Conservation (phyloP, 352 stramenopile genomes). For the Phytopythium mirpurense region DNA sequence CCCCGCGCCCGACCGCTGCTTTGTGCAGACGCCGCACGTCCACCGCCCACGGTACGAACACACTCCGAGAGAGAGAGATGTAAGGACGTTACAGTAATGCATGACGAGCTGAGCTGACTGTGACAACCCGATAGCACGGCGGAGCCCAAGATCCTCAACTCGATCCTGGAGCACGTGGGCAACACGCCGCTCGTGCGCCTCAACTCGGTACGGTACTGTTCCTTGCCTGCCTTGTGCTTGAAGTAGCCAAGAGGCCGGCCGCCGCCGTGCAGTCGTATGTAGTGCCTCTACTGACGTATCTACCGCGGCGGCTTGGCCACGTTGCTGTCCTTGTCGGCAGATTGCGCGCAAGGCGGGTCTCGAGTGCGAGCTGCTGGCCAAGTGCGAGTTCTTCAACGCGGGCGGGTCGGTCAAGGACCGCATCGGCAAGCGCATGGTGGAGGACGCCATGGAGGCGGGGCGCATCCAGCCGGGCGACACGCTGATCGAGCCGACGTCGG, state of each 20-base stretch:
- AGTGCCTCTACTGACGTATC: too few relatives aligned
- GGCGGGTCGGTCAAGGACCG: conserved; percentile 91
- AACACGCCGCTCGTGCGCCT: conserved; percentile 94
- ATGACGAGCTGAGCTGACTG: too few relatives aligned
- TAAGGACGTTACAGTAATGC: too few relatives aligned
- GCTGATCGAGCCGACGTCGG: conserved; percentile 96
- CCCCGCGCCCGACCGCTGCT: conserved; percentile 49
- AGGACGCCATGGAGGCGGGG: conserved; percentile 88
- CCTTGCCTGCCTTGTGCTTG: too few relatives aligned
- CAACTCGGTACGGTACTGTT: conserved; percentile 56
- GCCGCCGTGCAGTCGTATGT: too few relatives aligned
- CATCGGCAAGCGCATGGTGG: conserved; percentile 89
- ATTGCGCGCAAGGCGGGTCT: too few relatives aligned
- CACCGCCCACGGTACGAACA: conserved; percentile 41
- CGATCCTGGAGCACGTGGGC: conserved; percentile 92
- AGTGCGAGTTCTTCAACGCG: conserved; percentile 97
- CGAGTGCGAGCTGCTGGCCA: conserved; percentile 90
- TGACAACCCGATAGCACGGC: conserved; percentile 17
- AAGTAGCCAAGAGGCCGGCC: too few relatives aligned
- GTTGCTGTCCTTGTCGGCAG: conserved; percentile 84
- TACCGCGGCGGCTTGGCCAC: too few relatives aligned
- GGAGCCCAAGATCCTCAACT: conserved; percentile 88
- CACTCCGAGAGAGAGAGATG: too few relatives aligned
- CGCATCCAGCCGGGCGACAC: conserved; percentile 93
- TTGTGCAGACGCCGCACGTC: conserved; percentile 60